These are phyloP conservation scores for Anastatica hierochuntica DNA, from an alignment of 345 rosid genomes.

Conservation along the genomic window DNA sequence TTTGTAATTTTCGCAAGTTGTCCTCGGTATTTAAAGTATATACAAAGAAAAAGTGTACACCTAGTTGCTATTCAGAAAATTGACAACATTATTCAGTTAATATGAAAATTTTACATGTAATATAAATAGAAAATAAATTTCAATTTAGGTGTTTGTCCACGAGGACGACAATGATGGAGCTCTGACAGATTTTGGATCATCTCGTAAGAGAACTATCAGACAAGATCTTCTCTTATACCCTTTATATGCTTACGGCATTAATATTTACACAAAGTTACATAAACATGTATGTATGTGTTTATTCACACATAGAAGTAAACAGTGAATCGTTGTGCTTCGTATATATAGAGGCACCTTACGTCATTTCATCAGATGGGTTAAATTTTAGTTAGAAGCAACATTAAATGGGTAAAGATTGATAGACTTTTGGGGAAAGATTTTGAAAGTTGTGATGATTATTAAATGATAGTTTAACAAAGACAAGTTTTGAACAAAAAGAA, in stretches of 20 bases:
- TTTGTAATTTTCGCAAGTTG: too few relatives aligned
- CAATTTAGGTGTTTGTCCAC: neutral
- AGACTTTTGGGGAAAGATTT: slow-evolving; percentile 11
- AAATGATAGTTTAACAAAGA: slow-evolving; percentile 15
- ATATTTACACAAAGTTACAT: too few relatives aligned
- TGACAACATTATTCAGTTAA: too few relatives aligned
- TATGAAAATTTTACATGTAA: neutral
- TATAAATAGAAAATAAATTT: neutral
- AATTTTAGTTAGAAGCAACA: slow-evolving; percentile 27
- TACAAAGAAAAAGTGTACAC: too few relatives aligned
- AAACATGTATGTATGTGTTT: too few relatives aligned
- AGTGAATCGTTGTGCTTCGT: slow-evolving; percentile 5
- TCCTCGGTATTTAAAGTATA: too few relatives aligned
- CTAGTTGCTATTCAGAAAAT: too few relatives aligned
- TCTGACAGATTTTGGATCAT: slow-evolving; percentile 32
- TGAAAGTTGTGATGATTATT: slow-evolving; percentile 25
- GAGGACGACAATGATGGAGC: slow-evolving; percentile 31
- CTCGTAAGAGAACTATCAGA: slow-evolving; percentile 33
- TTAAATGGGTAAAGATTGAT: slow-evolving; percentile 20
- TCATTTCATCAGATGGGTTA: slow-evolving; percentile 23
- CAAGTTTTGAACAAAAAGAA: too few relatives aligned
- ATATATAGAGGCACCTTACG: neutral
- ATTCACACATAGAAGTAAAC: neutral
- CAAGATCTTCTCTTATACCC: slow-evolving; percentile 14
- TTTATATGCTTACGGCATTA: slow-evolving; percentile 14